Percentiles rank a stretch among this genome's conserved stretches.
phyloP scores from a whole-genome alignment of 768 basidiomycete genomes.

The Floccularia luteovirens region DNA sequence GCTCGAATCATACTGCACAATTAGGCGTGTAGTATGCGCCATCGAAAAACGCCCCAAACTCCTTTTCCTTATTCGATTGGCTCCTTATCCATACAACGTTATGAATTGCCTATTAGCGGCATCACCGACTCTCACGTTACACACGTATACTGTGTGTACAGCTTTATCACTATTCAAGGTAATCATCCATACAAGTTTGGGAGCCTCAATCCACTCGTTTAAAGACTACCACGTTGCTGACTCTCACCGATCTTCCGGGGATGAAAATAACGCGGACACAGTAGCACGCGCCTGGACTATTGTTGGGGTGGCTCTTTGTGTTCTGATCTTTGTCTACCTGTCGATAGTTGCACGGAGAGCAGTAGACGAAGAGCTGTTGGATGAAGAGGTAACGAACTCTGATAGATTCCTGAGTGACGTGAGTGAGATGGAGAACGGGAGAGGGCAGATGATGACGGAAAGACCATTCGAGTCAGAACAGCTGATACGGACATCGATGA shows the following conservation, averaged over 20 bases:
- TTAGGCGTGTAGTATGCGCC: slow-evolving; percentile 78
- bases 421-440: slow-evolving; percentile 25
- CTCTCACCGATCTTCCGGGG: slow-evolving; percentile 23
- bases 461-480: slow-evolving; percentile 28
- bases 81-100: slow-evolving; percentile 91
- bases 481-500: slow-evolving; percentile 16
- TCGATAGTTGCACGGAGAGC: slow-evolving; percentile 69
- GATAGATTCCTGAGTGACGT: slow-evolving; percentile 41
- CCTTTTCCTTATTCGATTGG: slow-evolving; percentile 86
- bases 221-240: slow-evolving; percentile 46
- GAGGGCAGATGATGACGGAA: slow-evolving; percentile 37
- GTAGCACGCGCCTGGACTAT: slow-evolving; percentile 59
- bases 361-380: slow-evolving; percentile 43
- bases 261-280: slow-evolving; percentile 36
- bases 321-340: slow-evolving; percentile 74
- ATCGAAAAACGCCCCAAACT: slow-evolving; percentile 84
- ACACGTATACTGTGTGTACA: slow-evolving; percentile 75
- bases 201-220: slow-evolving; percentile 82
- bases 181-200: slow-evolving; percentile 85
- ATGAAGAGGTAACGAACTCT: slow-evolving; percentile 21
- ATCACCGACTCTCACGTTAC: slow-evolving; percentile 71
- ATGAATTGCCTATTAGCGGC: slow-evolving; percentile 93
- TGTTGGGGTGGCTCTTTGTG: slow-evolving; percentile 60
- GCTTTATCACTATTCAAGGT: slow-evolving; percentile 84
- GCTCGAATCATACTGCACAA: slow-evolving; percentile 61